Base-by-base conservation (phyloP, 148 eudicot genomes). In the Fallopia convolvulus region DNA sequence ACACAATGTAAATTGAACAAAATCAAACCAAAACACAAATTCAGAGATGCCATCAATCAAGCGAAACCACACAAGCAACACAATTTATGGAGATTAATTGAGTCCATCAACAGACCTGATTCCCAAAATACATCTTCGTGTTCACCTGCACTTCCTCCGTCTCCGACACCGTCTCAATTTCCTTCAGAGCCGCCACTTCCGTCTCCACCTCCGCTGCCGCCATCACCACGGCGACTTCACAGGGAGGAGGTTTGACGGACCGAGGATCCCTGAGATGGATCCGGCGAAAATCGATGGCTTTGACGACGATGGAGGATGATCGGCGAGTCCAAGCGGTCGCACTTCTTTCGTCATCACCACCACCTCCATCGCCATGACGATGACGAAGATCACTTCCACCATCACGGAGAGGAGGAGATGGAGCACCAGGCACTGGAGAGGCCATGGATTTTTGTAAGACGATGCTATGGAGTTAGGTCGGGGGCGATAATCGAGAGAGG, bases 381-480 rank as follows among this genome's bases (percentile, higher is more conserved):
- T 15, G 44, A 33, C 44, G 72, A 63, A 2, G 68, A 26, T 9
- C 14, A 1, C 14, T 63, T 32, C 70, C 40, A 32, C 70, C 70
- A 63, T 7, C 40, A 41, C 70, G 44, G 36, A 21, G n/a, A n/a
- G n/a, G 72, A 61, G 14, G 70, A 61, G 39, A 30, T 23, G 70
- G 70, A 68, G 72, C 72, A 68, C 44, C n/a, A n/a, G 21, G 72
- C 72, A 68, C 72, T 14, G 20, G 72, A 68, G 21, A 68, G 72
- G 72, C 7, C 70, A 30, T 41, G 70, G 70, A 10, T n/a, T 36
- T 68, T 33, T 68, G 72, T 44, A 68, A 23, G 72, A 15, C n/a
- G 20, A 1, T n/a, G n/a, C n/a, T n/a, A n/a, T n/a, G n/a, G n/a
- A n/a, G n/a, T n/a, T n/a, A n/a, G n/a, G n/a, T n/a, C n/a, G n/a